Base-by-base conservation (phyloP, 768 basidiomycete genomes). In the Boletus coccyginus region DNA sequence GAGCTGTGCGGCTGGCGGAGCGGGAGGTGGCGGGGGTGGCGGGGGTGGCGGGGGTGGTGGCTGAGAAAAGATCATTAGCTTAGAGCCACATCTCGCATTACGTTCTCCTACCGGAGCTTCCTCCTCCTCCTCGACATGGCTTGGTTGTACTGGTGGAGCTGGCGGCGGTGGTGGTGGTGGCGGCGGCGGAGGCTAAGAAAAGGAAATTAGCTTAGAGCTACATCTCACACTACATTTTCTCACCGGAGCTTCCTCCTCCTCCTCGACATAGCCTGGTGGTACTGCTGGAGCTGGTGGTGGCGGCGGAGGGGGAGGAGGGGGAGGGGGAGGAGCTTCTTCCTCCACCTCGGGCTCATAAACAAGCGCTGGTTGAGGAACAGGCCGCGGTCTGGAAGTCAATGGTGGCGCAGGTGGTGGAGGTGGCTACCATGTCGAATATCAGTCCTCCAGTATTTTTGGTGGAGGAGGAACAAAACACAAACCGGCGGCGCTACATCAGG, bases 21-120 rank as follows among this genome's bases (percentile, higher is more conserved):
- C 74, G 0, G 79, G 77, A 1, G 80, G 81, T 0, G 82, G 79
- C 0, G 82, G 79, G 0, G 71, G 74, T 0, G 80, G 78, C 0
- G 78, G 75, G 0, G 75, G 78, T 0, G 78, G 75, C 0, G 75
- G 78, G 1, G 78, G 77, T 7, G 60, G 61, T 1, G 60, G 55
- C 56, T 50, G 12, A 50, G 7, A 36, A 54, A 19, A 9, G 19
- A 1, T 16, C 5, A 19, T 58, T 8, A 61, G 40, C 38, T 38
- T 11, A 9, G 17, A 39, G 14, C 42, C 14, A 27, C 9, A 13
- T 7, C 13, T 40, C 27, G 24, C 17, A 36, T 21, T 40, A 31
- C 13, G 9, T 12, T 17, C 5, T 47, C 61, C 59, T 41, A 62
- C 61, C 16, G 61, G 56, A 39, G 46, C 59, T 46, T 59, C 52